phyloP scores from a whole-genome alignment of 192 early-diverging fungal genomes.

The Podila verticillata region DNA sequence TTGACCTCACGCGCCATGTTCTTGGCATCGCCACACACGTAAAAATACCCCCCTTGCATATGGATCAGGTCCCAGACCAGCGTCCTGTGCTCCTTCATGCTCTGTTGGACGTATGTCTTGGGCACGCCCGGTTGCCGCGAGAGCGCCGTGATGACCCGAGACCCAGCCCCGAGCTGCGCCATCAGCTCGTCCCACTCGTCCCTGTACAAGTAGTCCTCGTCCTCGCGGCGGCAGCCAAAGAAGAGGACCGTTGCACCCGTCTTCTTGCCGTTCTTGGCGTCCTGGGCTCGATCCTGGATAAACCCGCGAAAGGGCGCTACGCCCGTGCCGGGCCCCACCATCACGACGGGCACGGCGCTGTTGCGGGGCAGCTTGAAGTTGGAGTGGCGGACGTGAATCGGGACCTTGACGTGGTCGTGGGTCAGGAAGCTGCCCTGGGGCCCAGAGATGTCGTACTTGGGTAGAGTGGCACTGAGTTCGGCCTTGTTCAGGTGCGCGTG shows the following conservation, averaged over 20 bases:
- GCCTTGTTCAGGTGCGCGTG: slow-evolving; percentile 56
- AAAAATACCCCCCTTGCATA: slow-evolving; percentile 79
- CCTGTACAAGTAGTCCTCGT: slow-evolving; percentile 91
- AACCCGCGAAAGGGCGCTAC: slow-evolving; percentile 99
- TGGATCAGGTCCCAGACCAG: slow-evolving; percentile 86
- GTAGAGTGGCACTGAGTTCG: slow-evolving; percentile 15
- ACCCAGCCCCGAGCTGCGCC: slow-evolving; percentile 58
- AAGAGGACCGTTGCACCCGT: slow-evolving; percentile 91
- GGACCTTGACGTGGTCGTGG: slow-evolving; percentile 63
- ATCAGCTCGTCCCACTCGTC: slow-evolving; percentile 82
- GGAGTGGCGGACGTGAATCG: slow-evolving; percentile 90
- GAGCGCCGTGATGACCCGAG: slow-evolving; percentile 89
- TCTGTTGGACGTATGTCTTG: slow-evolving; percentile 99
- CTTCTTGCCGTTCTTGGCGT: slow-evolving; percentile 65
- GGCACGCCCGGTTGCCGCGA: slow-evolving; percentile 76
- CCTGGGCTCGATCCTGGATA: slow-evolving; percentile 84
- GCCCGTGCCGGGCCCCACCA: slow-evolving; percentile 99
- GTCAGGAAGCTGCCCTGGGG: slow-evolving; percentile 50
- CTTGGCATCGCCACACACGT: slow-evolving; percentile 97
- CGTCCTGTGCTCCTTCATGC: slow-evolving; percentile 75
- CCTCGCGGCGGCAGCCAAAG: slow-evolving; percentile 91
- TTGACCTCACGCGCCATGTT: slow-evolving; percentile 95
- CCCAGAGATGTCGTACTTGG: slow-evolving; percentile 54
- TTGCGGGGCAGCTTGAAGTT: slow-evolving; percentile 91
- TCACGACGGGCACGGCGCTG: slow-evolving; percentile 83